Percentiles rank a stretch among this genome's conserved stretches.
Evolutionary conservation across 1,139 yeast genomes (phyloP).

Genomic region (Pneumocystis sp.): DNA sequence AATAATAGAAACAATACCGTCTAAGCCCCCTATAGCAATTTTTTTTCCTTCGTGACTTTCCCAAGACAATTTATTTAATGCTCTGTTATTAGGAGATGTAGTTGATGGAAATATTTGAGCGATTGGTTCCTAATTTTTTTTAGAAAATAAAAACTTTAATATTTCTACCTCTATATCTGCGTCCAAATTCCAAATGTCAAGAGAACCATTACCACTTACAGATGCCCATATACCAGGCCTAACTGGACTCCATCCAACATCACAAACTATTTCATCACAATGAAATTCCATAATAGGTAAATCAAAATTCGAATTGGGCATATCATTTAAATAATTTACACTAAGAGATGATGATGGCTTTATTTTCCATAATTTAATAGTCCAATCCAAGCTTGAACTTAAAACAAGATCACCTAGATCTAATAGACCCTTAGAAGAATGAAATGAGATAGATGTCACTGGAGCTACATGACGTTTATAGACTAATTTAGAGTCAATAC

Average conservation of each 20-base stretch:
- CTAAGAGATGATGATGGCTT: constrained; percentile 9
- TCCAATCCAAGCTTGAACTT: constrained; percentile 31
- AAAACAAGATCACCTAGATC: constrained; percentile 25
- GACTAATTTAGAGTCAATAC: constrained; percentile 21
- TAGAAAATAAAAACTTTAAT: background rate
- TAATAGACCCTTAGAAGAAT: constrained; percentile 20
- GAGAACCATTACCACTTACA: constrained; percentile 32
- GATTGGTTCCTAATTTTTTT: constrained; percentile 6
- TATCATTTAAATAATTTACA: background rate
- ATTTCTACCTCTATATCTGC: constrained; percentile 23
- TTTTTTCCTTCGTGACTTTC: constrained; percentile 18
- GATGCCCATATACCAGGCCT: constrained; percentile 34
- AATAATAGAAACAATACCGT: constrained; percentile 23
- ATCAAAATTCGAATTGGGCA: constrained; percentile 4
- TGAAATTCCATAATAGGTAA: constrained; percentile 21
- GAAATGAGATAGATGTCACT: constrained; percentile 25
- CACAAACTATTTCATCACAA: constrained; percentile 31
- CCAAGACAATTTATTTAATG: constrained; percentile 22
- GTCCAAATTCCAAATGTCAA: constrained; percentile 45
- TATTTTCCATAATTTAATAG: constrained; percentile 28
- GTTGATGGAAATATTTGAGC: constrained; percentile 11
- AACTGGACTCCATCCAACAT: constrained; percentile 32
- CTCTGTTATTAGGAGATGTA: constrained; percentile 9
- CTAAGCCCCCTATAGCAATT: constrained; percentile 27
- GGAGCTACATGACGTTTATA: constrained; percentile 28